phyloP scores from a whole-genome alignment of 139 green algal species.

The Pleodorina starrii region DNA sequence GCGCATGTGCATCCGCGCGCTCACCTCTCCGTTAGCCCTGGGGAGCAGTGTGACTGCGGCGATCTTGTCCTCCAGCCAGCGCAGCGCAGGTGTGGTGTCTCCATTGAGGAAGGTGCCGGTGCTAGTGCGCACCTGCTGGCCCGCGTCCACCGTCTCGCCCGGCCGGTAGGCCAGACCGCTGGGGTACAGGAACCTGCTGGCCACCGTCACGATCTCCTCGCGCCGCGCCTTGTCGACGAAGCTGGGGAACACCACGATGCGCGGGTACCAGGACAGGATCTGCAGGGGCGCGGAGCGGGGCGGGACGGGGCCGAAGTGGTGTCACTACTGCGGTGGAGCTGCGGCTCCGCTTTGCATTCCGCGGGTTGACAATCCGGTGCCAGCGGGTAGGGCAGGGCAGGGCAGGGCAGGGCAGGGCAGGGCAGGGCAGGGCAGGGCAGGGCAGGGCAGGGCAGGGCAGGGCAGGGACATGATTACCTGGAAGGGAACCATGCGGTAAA shows the following conservation, averaged over 20 bases:
- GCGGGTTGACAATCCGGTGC: too few species aligned
- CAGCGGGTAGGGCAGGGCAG: too few species aligned
- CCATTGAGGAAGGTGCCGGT: slow-evolving; percentile 60
- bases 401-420: too few species aligned
- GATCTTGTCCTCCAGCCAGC: slow-evolving; percentile 62
- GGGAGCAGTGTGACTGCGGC: slow-evolving; percentile 63
- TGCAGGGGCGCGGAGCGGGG: slow-evolving; percentile 11
- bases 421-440: too few species aligned
- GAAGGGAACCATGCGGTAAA: slow-evolving; percentile 51
- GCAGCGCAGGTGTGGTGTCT: slow-evolving; percentile 50
- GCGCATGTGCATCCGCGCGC: too few species aligned
- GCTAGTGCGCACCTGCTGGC: slow-evolving; percentile 56
- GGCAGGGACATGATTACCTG: slow-evolving; percentile 32
- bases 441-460: not conserved
- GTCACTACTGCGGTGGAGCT: too few species aligned
- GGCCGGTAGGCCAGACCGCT: slow-evolving; percentile 50
- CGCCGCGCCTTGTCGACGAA: slow-evolving; percentile 41
- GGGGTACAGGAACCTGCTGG: slow-evolving; percentile 42
- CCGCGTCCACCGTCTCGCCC: slow-evolving; percentile 31
- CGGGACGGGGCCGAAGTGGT: too few species aligned
- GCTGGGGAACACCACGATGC: slow-evolving; percentile 60
- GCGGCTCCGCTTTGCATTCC: too few species aligned
- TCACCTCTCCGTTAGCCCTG: slow-evolving; percentile 60
- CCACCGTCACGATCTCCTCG: slow-evolving; percentile 50
- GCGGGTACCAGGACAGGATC: slow-evolving; percentile 62